phyloP scores from a whole-genome alignment of 371 early-diverging fungal species.

The Circinella umbellata region DNA sequence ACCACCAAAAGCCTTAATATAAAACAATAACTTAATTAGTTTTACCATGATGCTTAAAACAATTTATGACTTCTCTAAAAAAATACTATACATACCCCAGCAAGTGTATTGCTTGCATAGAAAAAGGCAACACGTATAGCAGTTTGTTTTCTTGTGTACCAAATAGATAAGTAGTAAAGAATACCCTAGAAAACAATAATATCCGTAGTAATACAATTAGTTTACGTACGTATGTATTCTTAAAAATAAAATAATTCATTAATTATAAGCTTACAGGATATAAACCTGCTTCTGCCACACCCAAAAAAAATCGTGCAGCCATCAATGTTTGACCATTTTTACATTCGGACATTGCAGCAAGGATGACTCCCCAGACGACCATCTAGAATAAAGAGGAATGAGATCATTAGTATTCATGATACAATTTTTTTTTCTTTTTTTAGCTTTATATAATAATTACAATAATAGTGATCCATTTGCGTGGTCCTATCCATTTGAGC shows the following conservation, averaged over 20 bases:
- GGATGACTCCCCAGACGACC: neutral
- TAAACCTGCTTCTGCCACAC: constrained; percentile 58
- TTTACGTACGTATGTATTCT: too few relatives aligned
- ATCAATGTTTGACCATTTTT: constrained; percentile 50
- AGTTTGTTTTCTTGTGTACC: constrained; percentile 65
- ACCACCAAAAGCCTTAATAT: neutral
- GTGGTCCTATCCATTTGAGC: constrained; percentile 65
- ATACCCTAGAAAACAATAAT: constrained; percentile 19
- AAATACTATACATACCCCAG: constrained; percentile 59
- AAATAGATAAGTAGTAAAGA: constrained; percentile 54
- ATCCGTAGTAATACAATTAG: neutral
- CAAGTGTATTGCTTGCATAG: constrained; percentile 63
- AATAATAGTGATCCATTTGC: constrained; percentile 74
- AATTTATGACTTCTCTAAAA: neutral
- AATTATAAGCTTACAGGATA: constrained; percentile 4
- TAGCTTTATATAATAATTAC: neutral
- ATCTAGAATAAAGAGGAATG: neutral
- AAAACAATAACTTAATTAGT: neutral
- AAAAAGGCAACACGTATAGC: constrained; percentile 74
- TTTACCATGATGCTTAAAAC: neutral
- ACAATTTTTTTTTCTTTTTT: constrained; percentile 31
- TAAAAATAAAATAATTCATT: too few relatives aligned
- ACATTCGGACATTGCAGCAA: constrained; percentile 54
- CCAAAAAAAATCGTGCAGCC: constrained; percentile 70
- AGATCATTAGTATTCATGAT: constrained; percentile 41